Percentiles rank a stretch among this genome's conserved stretches.
Conservation (phyloP, 345 rosid genomes). For the Odontarrhena argentea region DNA sequence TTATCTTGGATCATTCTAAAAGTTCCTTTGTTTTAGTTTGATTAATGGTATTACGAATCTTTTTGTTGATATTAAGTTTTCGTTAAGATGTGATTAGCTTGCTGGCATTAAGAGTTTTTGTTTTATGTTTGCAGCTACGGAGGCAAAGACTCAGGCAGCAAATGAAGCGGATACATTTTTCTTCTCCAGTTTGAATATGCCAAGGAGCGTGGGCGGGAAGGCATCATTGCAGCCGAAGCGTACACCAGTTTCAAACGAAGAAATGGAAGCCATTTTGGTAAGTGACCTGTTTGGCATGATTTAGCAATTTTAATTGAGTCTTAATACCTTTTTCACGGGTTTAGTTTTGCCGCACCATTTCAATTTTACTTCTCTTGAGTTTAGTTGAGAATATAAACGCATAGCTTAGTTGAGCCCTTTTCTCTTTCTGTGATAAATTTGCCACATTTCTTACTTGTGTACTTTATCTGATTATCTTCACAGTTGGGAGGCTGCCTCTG, state of each 20-base stretch:
- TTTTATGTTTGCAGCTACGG: slow-evolving; percentile 45
- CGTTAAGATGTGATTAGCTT: background rate
- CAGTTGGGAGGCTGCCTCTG: slow-evolving; percentile 79
- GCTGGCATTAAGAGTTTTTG: background rate
- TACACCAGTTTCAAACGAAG: slow-evolving; percentile 73
- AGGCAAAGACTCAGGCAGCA: slow-evolving; percentile 44
- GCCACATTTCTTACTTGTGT: slow-evolving; percentile 5
- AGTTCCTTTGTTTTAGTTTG: background rate
- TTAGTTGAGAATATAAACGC: background rate
- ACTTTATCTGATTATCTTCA: background rate
- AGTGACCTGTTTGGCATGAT: slow-evolving; percentile 11
- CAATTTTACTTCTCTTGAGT: background rate
- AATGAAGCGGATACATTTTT: slow-evolving; percentile 51
- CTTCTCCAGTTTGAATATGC: slow-evolving; percentile 56
- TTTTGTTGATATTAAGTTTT: background rate
- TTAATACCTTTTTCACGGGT: background rate
- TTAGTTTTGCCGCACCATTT: background rate
- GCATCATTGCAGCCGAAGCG: slow-evolving; percentile 92
- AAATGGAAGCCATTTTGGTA: slow-evolving; percentile 87
- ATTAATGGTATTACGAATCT: background rate
- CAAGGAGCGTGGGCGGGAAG: slow-evolving; percentile 63
- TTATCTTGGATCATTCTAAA: background rate
- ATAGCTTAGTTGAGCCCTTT: background rate
- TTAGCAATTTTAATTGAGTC: background rate
- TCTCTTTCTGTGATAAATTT: background rate